Evolutionary conservation across 2,329 filamentous ascomycete species (phyloP), one percentile per base, ranked within the genome.

Genomic region (Daldinia sp.): DNA sequence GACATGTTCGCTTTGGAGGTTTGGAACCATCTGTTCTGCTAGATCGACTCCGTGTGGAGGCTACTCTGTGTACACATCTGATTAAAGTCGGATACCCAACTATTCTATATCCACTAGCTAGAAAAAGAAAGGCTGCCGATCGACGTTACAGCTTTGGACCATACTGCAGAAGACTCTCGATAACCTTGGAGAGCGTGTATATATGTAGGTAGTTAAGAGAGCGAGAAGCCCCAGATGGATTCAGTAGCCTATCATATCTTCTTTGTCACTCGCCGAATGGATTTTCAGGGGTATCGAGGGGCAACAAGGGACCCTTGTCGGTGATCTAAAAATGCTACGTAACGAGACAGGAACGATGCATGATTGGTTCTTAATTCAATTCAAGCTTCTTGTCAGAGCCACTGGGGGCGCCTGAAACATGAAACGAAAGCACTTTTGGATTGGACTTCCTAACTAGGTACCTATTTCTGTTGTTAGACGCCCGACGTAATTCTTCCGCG

Each of bases 281-380:
- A 60, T 66, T 58, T 60, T 63, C 63, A 66, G 63, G 63, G 41
- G 55, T 39, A 32, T 48, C 15, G 10, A 47, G 35, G 49, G 29
- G 25, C 19, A 48, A 30, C 27, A 29, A 3, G 45, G 45, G 27
- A 2, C 43, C 55, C 50, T 13, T 58, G 62, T 47, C 29, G 49
- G 13, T 39, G 51, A 61, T 61, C 58, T 58, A 30, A 59, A 63
- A 35, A 48, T 39, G 29, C 39, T 57, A 52, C 34, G 41, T 29
- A 58, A 45, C 48, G 30, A 50, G 55, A 39, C 10, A 39, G 58
- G 13, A 7, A 37, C 21, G 17, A 21, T 9, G 11, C 48, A 27
- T 63, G 37, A 64, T 66, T 66, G 64, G 64, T 15, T 29, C 32
- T 51, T 34, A 43, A 35, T 35, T 43, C 21, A 57, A 17, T n/a